These are phyloP conservation scores for Talaromyces funiculosus DNA, from an alignment of 2,329 filamentous ascomycete species.

Conservation along the genomic window DNA sequence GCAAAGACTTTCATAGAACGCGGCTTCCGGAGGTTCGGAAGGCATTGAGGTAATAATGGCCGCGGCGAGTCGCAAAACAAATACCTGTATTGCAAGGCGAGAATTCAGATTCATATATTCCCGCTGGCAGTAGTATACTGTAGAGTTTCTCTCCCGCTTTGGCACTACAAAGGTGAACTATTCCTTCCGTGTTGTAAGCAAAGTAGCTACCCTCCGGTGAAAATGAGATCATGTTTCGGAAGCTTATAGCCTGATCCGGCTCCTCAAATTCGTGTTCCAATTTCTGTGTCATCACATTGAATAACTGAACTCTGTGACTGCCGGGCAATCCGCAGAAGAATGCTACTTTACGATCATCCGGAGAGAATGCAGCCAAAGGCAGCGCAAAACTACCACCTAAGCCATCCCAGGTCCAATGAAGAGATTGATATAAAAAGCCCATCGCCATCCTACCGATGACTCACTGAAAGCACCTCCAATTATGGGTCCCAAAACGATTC, in stretches of 20 bases:
- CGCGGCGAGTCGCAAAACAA: not conserved
- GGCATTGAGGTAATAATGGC: not conserved
- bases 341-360: not conserved
- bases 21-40: not conserved
- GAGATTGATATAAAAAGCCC: slow-evolving; percentile 49
- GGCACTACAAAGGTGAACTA: not conserved
- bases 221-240: not conserved
- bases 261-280: not conserved
- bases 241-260: not conserved
- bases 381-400: not conserved
- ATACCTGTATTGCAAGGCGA: not conserved
- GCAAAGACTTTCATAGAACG: not conserved
- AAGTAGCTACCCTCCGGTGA: not conserved
- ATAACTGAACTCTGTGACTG: not conserved
- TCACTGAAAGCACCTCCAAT: slow-evolving; percentile 34
- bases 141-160: not conserved
- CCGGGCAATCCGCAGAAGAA: not conserved
- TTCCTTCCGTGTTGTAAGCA: not conserved
- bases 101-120: not conserved
- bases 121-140: not conserved
- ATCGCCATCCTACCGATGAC: slow-evolving; percentile 24
- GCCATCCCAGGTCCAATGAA: slow-evolving; percentile 33
- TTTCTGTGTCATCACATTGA: not conserved
- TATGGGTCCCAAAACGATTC: slow-evolving; percentile 34
- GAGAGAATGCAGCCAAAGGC: not conserved